Conservation (phyloP, 768 basidiomycete genomes). For the Epithele typhae region DNA sequence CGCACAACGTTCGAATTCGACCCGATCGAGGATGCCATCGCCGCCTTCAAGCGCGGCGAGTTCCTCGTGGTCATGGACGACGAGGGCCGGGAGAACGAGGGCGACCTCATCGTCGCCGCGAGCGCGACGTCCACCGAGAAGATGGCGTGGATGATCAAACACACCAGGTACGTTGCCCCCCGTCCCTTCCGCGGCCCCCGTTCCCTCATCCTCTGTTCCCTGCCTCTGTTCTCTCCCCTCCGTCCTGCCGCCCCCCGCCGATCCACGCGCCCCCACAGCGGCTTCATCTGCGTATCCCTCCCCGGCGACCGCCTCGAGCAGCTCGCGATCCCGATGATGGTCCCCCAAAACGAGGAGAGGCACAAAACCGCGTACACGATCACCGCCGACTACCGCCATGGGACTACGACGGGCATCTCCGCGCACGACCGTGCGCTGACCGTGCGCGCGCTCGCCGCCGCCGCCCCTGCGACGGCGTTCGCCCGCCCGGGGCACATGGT, state of each 20-base stretch:
- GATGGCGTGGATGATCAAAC: slow-evolving; percentile 99
- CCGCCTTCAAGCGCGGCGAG: slow-evolving; percentile 73
- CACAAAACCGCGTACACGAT: slow-evolving; percentile 94
- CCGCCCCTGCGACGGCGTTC: slow-evolving; percentile 62
- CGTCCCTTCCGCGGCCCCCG: slow-evolving; percentile 11
- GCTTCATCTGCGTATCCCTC: slow-evolving; percentile 89
- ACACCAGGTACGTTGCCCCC: slow-evolving; percentile 68
- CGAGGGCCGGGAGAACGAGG: slow-evolving; percentile 93
- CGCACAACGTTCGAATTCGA: slow-evolving; percentile 65
- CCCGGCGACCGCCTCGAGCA: slow-evolving; percentile 70
- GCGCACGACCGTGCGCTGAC: slow-evolving; percentile 93
- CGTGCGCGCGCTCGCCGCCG: slow-evolving; percentile 71
- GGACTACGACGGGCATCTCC: slow-evolving; percentile 97
- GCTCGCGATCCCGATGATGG: slow-evolving; percentile 91
- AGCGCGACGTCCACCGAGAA: slow-evolving; percentile 84
- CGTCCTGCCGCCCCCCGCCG: background rate
- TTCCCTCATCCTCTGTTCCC: background rate
- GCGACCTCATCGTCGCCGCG: slow-evolving; percentile 90
- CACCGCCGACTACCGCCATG: slow-evolving; percentile 90
- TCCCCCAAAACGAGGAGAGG: slow-evolving; percentile 82
- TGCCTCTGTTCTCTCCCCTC: background rate
- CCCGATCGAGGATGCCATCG: slow-evolving; percentile 72
- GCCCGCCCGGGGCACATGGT: slow-evolving; percentile 94
- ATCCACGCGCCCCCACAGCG: slow-evolving; percentile 43
- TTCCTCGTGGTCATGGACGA: slow-evolving; percentile 99